Conservation (phyloP, 768 basidiomycete genomes). For the Termitomyces heimii region DNA sequence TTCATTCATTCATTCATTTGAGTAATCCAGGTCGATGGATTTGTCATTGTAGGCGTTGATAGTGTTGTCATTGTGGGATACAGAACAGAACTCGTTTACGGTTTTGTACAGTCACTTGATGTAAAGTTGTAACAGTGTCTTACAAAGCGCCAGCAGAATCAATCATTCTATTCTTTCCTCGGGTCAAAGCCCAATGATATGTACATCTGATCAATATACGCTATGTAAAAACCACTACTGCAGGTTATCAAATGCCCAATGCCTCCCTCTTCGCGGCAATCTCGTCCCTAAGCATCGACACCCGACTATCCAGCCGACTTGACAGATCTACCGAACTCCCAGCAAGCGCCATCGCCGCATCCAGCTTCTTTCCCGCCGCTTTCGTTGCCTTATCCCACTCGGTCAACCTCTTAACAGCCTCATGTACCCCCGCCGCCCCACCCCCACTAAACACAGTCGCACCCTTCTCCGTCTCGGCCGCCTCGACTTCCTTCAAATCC, state of each 20-base stretch:
- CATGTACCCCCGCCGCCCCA: slow-evolving; percentile 4
- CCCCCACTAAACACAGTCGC: slow-evolving; percentile 10
- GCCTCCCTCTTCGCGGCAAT: slow-evolving; percentile 55
- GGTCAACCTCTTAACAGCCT: slow-evolving; percentile 11
- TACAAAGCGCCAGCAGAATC: too few relatives aligned
- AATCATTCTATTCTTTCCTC: too few relatives aligned
- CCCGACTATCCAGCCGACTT: slow-evolving; percentile 57
- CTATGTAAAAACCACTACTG: not conserved
- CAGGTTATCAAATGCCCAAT: slow-evolving; percentile 20
- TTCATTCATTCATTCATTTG: too few relatives aligned
- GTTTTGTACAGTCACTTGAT: too few relatives aligned
- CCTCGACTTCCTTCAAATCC: slow-evolving; percentile 56
- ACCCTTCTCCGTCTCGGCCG: slow-evolving; percentile 15
- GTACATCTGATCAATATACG: too few relatives aligned
- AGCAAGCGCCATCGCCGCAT: slow-evolving; percentile 42
- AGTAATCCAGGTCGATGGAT: too few relatives aligned
- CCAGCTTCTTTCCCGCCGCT: slow-evolving; percentile 43
- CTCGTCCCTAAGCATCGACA: slow-evolving; percentile 67
- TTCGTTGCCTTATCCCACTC: slow-evolving; percentile 46
- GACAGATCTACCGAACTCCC: slow-evolving; percentile 57
- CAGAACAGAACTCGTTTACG: too few relatives aligned
- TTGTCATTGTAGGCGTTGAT: too few relatives aligned
- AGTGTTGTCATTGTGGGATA: too few relatives aligned
- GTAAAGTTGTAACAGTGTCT: too few relatives aligned
- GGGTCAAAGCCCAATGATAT: too few relatives aligned